phyloP scores from a whole-genome alignment of 257 asterid species.

The Henckelia pumila region DNA sequence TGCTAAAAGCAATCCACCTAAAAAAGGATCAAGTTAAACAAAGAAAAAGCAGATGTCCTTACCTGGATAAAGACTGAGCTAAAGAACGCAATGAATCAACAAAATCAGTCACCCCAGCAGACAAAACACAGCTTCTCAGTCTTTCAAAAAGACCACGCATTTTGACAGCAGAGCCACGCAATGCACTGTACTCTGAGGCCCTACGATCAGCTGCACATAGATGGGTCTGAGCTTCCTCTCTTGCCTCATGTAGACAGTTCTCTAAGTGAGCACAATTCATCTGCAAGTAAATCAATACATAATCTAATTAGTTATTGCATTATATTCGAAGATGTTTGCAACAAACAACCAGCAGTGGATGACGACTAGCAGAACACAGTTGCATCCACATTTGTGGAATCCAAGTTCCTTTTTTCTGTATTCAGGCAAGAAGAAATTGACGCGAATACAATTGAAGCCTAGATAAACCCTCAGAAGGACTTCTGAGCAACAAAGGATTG shows the following conservation, averaged over 20 bases:
- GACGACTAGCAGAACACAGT: background rate
- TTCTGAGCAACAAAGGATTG: background rate
- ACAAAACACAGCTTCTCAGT: conserved; percentile 67
- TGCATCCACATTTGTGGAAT: background rate
- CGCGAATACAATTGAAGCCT: background rate
- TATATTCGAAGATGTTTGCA: background rate
- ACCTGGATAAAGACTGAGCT: conserved; percentile 79
- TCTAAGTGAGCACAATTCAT: conserved; percentile 95
- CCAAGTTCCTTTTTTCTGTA: background rate
- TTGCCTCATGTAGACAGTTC: conserved; percentile 92
- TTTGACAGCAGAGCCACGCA: conserved; percentile 91
- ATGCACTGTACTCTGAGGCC: conserved; percentile 78
- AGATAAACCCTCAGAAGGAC: background rate
- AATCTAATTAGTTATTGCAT: background rate
- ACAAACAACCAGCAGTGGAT: background rate
- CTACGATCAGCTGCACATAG: conserved; percentile 90
- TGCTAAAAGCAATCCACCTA: background rate
- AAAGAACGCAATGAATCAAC: conserved; percentile 65
- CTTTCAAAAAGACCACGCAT: conserved; percentile 81
- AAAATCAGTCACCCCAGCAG: conserved; percentile 55
- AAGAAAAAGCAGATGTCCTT: conserved; percentile 16
- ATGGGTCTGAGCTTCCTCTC: conserved; percentile 96
- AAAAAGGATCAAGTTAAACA: conserved; percentile 7
- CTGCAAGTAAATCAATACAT: conserved; percentile 39
- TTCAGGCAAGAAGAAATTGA: background rate